These are phyloP conservation scores for Solanum pennellii DNA, from an alignment of 257 asterid genomes.

Conservation along the genomic window DNA sequence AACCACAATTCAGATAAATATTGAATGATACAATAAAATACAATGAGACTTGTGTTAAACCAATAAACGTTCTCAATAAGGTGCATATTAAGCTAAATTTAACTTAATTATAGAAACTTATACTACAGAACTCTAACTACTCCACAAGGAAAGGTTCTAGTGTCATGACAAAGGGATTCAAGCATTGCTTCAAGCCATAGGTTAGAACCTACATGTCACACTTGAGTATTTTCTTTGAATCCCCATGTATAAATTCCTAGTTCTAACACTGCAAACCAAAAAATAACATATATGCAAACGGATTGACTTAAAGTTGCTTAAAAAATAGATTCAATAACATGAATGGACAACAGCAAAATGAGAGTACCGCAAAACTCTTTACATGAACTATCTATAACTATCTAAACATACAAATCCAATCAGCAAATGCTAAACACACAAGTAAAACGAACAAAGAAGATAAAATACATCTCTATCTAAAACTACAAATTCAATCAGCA, in stretches of 20 bases:
- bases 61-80: not conserved
- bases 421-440: not conserved
- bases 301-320: not conserved
- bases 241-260: not conserved
- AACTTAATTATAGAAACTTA: not conserved
- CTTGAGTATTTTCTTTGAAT: not conserved
- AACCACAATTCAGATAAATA: not conserved
- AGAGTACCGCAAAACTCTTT: fast-evolving
- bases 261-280: not conserved
- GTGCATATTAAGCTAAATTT: not conserved
- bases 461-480: not conserved
- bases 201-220: not conserved
- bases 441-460: not conserved
- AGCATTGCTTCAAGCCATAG: not conserved
- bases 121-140: not conserved
- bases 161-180: not conserved
- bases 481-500: not conserved
- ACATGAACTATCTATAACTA: not conserved
- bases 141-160: not conserved
- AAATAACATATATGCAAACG: not conserved
- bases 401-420: not conserved
- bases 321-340: not conserved
- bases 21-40: not conserved
- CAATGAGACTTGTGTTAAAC: not conserved
- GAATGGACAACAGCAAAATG: not conserved